Evolutionary conservation across 108 stramenopile species (phyloP).

Genomic region (Cyclotella cryptica): DNA sequence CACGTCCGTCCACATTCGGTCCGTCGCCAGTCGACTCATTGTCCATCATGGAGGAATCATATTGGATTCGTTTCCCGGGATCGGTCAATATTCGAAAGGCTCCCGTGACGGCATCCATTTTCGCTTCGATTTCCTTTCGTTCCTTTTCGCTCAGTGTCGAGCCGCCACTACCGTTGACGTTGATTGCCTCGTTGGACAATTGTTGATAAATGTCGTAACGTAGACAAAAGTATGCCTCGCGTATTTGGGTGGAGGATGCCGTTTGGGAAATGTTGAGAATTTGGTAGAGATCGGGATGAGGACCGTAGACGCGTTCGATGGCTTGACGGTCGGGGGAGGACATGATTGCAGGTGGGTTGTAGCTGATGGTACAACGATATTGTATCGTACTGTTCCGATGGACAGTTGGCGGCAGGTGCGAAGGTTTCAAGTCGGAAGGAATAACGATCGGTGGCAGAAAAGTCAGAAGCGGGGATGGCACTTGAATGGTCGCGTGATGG

Average conservation of each 20-base stretch:
- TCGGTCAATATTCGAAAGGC: conserved; percentile 47
- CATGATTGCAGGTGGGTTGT: too few species aligned
- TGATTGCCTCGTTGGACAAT: conserved; percentile 12
- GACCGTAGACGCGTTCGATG: conserved; percentile 51
- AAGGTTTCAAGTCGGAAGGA: too few species aligned
- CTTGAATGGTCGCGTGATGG: too few species aligned
- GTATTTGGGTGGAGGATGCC: conserved; percentile 55
- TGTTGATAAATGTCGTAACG: conserved; percentile 42
- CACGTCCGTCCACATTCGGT: neutral
- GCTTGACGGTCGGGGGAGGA: neutral
- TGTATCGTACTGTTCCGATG: too few species aligned
- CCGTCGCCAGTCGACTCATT: neutral
- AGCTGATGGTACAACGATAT: too few species aligned
- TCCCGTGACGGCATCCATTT: conserved; percentile 44
- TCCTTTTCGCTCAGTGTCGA: conserved; percentile 13
- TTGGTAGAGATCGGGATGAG: conserved; percentile 49
- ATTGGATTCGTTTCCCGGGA: conserved; percentile 12
- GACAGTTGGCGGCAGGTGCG: too few species aligned
- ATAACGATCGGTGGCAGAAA: too few species aligned
- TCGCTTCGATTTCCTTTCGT: conserved; percentile 24
- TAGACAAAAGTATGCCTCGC: conserved; percentile 74
- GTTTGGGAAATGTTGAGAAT: conserved; percentile 41
- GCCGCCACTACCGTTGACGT: neutral
- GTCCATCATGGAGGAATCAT: conserved; percentile 19
- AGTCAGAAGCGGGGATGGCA: too few species aligned